Evolutionary conservation across 306 rosid genomes (phyloP).

Genomic region (Inga oerstediana): DNA sequence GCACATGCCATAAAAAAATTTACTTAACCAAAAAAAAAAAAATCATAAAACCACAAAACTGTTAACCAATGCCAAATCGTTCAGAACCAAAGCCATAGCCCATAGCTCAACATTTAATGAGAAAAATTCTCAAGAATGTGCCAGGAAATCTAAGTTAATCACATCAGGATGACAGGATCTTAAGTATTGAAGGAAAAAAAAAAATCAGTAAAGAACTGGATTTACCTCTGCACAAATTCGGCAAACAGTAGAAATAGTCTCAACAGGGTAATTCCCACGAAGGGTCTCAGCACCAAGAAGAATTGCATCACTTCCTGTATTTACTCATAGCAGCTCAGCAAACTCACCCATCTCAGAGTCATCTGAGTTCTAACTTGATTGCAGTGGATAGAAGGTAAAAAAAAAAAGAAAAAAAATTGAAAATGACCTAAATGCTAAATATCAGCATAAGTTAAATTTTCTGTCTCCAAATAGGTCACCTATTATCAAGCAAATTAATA

Average conservation of each 20-base stretch:
- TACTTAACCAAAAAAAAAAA: neutral
- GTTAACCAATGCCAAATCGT: neutral
- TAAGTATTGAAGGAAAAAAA: constrained; percentile 1
- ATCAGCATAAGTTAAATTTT: neutral
- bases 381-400: neutral
- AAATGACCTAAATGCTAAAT: neutral
- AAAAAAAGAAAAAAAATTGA: constrained; percentile 20
- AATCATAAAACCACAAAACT: neutral
- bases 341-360: neutral
- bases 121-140: neutral
- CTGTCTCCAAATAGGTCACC: neutral
- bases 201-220: constrained; percentile 5
- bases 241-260: constrained; percentile 95
- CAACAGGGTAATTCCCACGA: constrained; percentile 93
- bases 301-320: constrained; percentile 94
- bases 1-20: neutral
- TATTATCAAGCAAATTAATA: neutral
- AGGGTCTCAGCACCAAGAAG: constrained; percentile 98
- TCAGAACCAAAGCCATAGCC: neutral
- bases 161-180: constrained; percentile 22
- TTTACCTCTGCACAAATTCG: constrained; percentile 92
- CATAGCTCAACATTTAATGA: constrained; percentile 15
- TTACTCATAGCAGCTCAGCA: constrained; percentile 32
- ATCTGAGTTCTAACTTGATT: constrained; percentile 31
- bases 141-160: constrained; percentile 30